These are phyloP conservation scores for Cylindricascospora bacillispora DNA, from an alignment of 1,139 yeast species.

Conservation along the genomic window DNA sequence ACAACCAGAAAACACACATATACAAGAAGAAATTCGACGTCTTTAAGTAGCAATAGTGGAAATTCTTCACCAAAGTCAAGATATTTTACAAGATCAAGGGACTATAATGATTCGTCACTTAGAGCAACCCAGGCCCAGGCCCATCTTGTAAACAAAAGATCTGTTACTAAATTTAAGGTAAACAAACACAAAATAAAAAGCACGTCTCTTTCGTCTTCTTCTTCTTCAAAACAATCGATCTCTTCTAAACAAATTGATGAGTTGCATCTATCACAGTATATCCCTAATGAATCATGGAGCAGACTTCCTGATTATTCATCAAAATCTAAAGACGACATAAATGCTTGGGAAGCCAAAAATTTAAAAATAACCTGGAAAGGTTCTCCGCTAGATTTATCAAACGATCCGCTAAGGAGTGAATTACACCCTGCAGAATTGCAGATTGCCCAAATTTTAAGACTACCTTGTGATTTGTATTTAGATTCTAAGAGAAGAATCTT, in stretches of 20 bases:
- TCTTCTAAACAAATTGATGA: constrained; percentile 11
- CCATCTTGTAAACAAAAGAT: too few relatives aligned
- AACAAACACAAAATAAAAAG: too few relatives aligned
- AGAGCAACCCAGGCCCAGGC: too few relatives aligned
- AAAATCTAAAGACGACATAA: constrained; percentile 20
- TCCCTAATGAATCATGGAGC: constrained; percentile 41
- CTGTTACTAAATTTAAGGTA: too few relatives aligned
- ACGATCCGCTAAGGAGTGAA: constrained; percentile 57
- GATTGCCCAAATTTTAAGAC: constrained; percentile 75
- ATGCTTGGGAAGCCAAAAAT: constrained; percentile 46
- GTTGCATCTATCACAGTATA: constrained; percentile 13
- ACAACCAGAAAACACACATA: too few relatives aligned
- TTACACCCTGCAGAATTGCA: constrained; percentile 88
- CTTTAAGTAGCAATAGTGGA: too few relatives aligned
- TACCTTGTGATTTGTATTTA: constrained; percentile 76
- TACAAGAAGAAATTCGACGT: too few relatives aligned
- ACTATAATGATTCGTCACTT: too few relatives aligned
- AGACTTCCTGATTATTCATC: constrained; percentile 70
- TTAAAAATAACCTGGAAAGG: constrained; percentile 96
- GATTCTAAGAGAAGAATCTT: constrained; percentile 89
- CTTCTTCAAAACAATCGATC: constrained; percentile 14
- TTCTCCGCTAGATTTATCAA: constrained; percentile 80
- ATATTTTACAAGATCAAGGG: too few relatives aligned
- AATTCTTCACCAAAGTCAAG: too few relatives aligned
- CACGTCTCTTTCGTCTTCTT: too few relatives aligned